Percentiles rank a stretch among this genome's conserved stretches.
These are phyloP conservation scores for Bigelowiella natans DNA, from an alignment of 78 protist genomes.

Conservation along the genomic window DNA sequence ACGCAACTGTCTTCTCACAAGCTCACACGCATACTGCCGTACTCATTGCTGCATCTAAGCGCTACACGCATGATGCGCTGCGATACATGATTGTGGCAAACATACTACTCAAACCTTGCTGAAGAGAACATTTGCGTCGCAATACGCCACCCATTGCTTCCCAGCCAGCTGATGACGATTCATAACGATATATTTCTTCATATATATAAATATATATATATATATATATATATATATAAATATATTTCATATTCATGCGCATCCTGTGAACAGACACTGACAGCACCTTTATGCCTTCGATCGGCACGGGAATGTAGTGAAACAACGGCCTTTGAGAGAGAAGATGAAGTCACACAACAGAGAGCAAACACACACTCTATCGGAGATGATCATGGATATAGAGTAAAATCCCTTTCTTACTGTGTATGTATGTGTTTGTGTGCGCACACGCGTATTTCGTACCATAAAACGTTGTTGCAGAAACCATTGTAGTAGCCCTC, in stretches of 20 bases:
- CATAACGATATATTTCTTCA: background rate
- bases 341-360: too few species aligned
- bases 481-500: constrained; percentile 53
- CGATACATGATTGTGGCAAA: too few species aligned
- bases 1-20: too few species aligned
- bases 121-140: background rate
- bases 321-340: too few species aligned
- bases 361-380: too few species aligned
- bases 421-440: too few species aligned
- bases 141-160: background rate
- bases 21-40: too few species aligned
- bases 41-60: too few species aligned
- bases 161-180: background rate
- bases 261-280: background rate
- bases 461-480: constrained; percentile 65
- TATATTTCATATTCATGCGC: background rate
- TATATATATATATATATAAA: background rate
- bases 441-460: too few species aligned
- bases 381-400: too few species aligned
- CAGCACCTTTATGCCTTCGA: background rate
- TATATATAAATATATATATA: background rate
- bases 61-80: too few species aligned
- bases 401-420: too few species aligned
- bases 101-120: background rate
- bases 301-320: background rate